Percentiles rank a stretch among this genome's conserved stretches.
Conservation (phyloP, 192 early-diverging fungal species). For the Blastocladiella britannica region DNA sequence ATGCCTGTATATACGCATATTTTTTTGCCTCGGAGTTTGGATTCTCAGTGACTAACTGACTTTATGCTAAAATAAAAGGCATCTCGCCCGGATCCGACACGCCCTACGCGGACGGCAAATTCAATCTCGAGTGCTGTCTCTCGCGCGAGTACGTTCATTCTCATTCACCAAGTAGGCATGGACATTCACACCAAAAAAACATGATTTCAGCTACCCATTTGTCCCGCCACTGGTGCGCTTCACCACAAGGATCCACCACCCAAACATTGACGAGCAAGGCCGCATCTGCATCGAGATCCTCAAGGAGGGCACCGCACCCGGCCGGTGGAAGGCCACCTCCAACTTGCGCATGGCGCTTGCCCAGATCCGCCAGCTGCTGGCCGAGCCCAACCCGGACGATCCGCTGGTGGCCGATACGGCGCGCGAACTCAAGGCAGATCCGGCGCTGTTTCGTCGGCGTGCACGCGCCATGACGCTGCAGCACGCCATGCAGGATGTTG, state of each 20-base stretch:
- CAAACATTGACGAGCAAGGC: slow-evolving; percentile 57
- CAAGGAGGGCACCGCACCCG: slow-evolving; percentile 16
- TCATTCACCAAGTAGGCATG: not conserved
- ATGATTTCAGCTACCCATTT: slow-evolving; percentile 35
- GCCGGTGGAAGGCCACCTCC: slow-evolving; percentile 48
- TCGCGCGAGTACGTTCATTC: slow-evolving; percentile 15
- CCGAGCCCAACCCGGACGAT: slow-evolving; percentile 49
- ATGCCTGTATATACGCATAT: no score
- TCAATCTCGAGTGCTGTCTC: slow-evolving; percentile 37
- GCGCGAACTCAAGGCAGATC: slow-evolving; percentile 25
- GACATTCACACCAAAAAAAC: not conserved
- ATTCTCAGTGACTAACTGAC: no score
- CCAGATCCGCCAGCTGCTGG: slow-evolving; percentile 33
- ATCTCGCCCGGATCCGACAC: no score
- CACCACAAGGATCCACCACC: slow-evolving; percentile 56
- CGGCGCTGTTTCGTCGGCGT: slow-evolving; percentile 16
- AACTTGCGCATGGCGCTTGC: slow-evolving; percentile 37
- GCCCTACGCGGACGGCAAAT: slow-evolving; percentile 41
- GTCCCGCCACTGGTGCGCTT: slow-evolving; percentile 48
- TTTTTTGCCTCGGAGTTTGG: no score
- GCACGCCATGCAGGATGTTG: slow-evolving; percentile 13
- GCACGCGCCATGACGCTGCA: slow-evolving; percentile 17
- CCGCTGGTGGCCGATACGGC: slow-evolving; percentile 51
- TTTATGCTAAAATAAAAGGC: no score
- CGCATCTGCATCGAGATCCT: slow-evolving; percentile 54